Evolutionary conservation across 805 yeast genomes (phyloP).

Genomic region (Soucietia sequanensis): DNA sequence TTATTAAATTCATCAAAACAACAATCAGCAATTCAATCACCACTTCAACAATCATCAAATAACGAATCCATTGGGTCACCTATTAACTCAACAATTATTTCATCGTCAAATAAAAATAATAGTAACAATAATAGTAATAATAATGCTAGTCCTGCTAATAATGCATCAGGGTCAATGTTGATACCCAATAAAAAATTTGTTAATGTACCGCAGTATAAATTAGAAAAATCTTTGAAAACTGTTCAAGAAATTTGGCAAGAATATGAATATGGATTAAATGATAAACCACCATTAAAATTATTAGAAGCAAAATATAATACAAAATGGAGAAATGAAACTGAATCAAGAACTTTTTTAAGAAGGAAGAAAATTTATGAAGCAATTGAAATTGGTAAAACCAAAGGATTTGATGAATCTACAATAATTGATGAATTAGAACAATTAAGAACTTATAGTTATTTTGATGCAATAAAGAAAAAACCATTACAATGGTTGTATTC

Average conservation of each 20-base stretch:
- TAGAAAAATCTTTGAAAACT: constrained; percentile 29
- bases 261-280: constrained; percentile 50
- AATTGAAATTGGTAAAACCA: constrained; percentile 46
- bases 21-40: constrained; percentile 1
- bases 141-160: too few species aligned
- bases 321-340: constrained; percentile 57
- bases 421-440: constrained; percentile 49
- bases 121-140: too few species aligned
- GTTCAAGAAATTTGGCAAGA: constrained; percentile 58
- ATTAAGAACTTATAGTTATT: constrained; percentile 39
- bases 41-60: background rate
- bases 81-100: background rate
- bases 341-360: constrained; percentile 51
- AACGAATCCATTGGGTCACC: background rate
- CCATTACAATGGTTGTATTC: constrained; percentile 29
- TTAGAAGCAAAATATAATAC: constrained; percentile 50
- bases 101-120: constrained; percentile 14
- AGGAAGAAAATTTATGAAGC: constrained; percentile 55
- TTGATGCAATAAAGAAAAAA: constrained; percentile 35
- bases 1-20: background rate
- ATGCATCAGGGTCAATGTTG: background rate
- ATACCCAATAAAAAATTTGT: background rate
- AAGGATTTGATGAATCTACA: constrained; percentile 43
- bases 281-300: constrained; percentile 51
- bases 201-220: constrained; percentile 10